Conservation (phyloP, 345 rosid species). For the Gossypium anomalum region DNA sequence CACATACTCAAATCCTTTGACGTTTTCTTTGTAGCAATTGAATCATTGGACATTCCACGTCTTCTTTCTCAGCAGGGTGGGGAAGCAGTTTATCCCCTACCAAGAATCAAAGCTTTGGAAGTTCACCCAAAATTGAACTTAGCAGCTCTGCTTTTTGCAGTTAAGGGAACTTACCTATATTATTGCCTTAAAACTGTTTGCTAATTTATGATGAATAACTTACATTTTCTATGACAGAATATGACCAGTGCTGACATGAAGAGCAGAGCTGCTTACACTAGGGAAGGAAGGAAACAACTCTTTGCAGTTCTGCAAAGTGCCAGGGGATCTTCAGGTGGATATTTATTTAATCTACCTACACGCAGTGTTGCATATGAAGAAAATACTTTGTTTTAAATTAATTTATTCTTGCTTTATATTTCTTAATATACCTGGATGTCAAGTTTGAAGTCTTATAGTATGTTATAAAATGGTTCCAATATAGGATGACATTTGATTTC, state of each 20-base stretch:
- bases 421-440: background rate
- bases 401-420: background rate
- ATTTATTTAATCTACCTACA: constrained; percentile 13
- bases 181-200: constrained; percentile 12
- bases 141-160: constrained; percentile 85
- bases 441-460: background rate
- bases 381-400: background rate
- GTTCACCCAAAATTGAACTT: constrained; percentile 89
- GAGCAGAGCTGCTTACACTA: constrained; percentile 76
- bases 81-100: constrained; percentile 93
- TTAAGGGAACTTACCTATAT: constrained; percentile 36
- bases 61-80: constrained; percentile 95
- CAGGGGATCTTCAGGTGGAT: constrained; percentile 92
- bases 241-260: constrained; percentile 53
- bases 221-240: constrained; percentile 45
- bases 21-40: constrained; percentile 63
- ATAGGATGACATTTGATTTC: background rate
- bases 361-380: background rate
- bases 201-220: constrained; percentile 21
- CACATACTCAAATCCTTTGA: constrained; percentile 11
- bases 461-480: background rate
- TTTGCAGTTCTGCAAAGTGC: constrained; percentile 98
- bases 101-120: constrained; percentile 76
- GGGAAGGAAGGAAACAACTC: constrained; percentile 97
- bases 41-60: constrained; percentile 76